A percentile compares a stretch with the other conserved stretches of the same genome.
These are phyloP conservation scores for Cantharellus anzutake DNA, from an alignment of 768 basidiomycete genomes.

Conservation along the genomic window DNA sequence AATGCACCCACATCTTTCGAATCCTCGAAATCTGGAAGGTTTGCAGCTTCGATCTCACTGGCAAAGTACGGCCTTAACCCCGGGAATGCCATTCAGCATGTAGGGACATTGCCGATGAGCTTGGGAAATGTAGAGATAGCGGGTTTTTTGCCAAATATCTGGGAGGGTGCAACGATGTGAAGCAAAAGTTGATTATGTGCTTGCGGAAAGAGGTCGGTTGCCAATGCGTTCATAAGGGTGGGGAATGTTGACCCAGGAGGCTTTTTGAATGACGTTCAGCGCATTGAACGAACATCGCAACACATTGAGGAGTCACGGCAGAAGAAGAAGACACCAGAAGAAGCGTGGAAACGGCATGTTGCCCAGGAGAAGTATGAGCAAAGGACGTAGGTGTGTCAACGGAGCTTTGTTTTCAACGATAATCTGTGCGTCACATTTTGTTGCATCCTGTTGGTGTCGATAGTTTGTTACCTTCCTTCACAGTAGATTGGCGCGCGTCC, in stretches of 20 bases:
- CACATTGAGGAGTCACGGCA: background rate
- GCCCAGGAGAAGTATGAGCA: background rate
- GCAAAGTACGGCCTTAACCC: too few species aligned
- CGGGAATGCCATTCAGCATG: conserved; percentile 2
- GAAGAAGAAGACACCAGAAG: background rate
- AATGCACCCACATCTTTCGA: too few species aligned
- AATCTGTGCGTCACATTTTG: too few species aligned
- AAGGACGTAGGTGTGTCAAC: too few species aligned
- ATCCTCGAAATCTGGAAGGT: too few species aligned
- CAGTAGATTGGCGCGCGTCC: too few species aligned
- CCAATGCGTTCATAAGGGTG: background rate
- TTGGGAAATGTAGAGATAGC: conserved; percentile 8
- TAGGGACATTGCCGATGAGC: conserved; percentile 6
- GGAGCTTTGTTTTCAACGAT: too few species aligned
- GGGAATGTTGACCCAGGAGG: background rate
- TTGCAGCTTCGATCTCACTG: too few species aligned
- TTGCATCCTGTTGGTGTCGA: too few species aligned
- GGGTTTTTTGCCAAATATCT: conserved; percentile 6
- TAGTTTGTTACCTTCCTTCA: too few species aligned
- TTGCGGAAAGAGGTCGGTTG: conserved; percentile 7
- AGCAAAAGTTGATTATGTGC: conserved; percentile 4
- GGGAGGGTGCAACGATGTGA: conserved; percentile 6
- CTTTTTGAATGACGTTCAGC: background rate
- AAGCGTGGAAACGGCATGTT: background rate
- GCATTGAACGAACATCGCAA: background rate